Conservation (phyloP, 2,329 filamentous ascomycete genomes). For the Xylariaceae sp. region DNA sequence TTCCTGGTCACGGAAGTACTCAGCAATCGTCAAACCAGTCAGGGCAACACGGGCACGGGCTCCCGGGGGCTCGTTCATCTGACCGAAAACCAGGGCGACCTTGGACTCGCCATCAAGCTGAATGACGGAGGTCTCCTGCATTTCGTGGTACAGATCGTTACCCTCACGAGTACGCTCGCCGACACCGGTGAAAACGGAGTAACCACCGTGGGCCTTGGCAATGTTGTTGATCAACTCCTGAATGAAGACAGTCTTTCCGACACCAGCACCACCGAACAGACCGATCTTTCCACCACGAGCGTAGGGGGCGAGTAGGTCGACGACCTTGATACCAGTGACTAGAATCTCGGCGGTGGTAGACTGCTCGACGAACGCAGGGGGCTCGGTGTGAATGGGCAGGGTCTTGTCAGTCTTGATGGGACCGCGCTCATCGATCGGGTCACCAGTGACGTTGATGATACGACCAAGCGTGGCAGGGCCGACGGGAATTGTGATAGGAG, state of each 20-base stretch:
- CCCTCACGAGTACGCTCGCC: slow-evolving; percentile 99
- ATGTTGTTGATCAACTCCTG: slow-evolving; percentile 99
- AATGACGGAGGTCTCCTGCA: slow-evolving; percentile 99
- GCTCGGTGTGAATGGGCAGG: slow-evolving; percentile 88
- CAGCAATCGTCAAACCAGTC: slow-evolving; percentile 70
- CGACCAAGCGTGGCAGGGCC: slow-evolving; percentile 89
- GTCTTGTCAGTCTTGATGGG: slow-evolving; percentile 90
- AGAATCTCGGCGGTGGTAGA: slow-evolving; percentile 94
- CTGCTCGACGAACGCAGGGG: slow-evolving; percentile 89
- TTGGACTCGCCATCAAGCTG: slow-evolving; percentile 99
- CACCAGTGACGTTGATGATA: slow-evolving; percentile 99
- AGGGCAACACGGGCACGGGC: slow-evolving; percentile 99
- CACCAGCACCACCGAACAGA: slow-evolving; percentile 99
- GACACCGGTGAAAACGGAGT: slow-evolving; percentile 99
- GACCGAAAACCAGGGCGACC: slow-evolving; percentile 98
- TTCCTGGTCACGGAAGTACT: slow-evolving; percentile 71
- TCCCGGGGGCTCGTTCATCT: slow-evolving; percentile 99
- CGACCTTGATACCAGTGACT: slow-evolving; percentile 99
- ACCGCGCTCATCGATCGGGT: slow-evolving; percentile 98
- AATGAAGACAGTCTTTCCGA: slow-evolving; percentile 99
- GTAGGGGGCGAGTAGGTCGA: slow-evolving; percentile 97
- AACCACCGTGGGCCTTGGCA: slow-evolving; percentile 99
- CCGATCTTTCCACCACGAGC: slow-evolving; percentile 99
- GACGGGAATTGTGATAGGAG: slow-evolving; percentile 94
- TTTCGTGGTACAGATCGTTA: slow-evolving; percentile 99